phyloP scores from a whole-genome alignment of 768 basidiomycete species.

The Glaciozyma antarctica region DNA sequence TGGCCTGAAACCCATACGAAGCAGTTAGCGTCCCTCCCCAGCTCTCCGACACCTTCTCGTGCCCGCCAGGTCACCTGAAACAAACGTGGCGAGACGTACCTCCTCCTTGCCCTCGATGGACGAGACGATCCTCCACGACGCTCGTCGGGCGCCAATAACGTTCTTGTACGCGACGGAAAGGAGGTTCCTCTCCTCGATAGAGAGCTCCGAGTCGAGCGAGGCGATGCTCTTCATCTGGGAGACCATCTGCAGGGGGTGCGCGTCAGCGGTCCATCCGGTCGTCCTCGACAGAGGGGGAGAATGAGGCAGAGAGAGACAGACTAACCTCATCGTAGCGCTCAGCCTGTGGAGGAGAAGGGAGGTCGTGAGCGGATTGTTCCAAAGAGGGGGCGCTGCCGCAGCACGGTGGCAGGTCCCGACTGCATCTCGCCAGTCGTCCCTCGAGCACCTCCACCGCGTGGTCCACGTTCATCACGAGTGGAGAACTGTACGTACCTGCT shows the following conservation, averaged over 20 bases:
- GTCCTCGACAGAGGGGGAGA: neutral
- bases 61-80: neutral
- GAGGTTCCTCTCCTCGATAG: conserved; percentile 95
- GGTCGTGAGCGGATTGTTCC: neutral
- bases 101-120: conserved; percentile 99
- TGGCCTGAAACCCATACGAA: conserved; percentile 45
- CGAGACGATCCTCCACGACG: conserved; percentile 95
- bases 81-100: conserved; percentile 24
- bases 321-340: conserved; percentile 90
- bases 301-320: neutral
- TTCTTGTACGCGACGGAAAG: conserved; percentile 99
- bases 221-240: conserved; percentile 99
- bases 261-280: conserved; percentile 20
- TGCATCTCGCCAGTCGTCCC: neutral
- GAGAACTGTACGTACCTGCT: conserved; percentile 40
- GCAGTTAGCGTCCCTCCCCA: neutral
- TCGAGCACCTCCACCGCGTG: neutral
- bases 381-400: neutral
- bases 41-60: conserved; percentile 14
- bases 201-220: conserved; percentile 84
- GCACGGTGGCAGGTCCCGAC: neutral
- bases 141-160: conserved; percentile 89
- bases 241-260: conserved; percentile 67
- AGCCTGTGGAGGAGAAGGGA: conserved; percentile 51
- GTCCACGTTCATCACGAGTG: neutral